phyloP scores from a whole-genome alignment of 129 eudicot genomes.

The Saposhnikovia divaricata region DNA sequence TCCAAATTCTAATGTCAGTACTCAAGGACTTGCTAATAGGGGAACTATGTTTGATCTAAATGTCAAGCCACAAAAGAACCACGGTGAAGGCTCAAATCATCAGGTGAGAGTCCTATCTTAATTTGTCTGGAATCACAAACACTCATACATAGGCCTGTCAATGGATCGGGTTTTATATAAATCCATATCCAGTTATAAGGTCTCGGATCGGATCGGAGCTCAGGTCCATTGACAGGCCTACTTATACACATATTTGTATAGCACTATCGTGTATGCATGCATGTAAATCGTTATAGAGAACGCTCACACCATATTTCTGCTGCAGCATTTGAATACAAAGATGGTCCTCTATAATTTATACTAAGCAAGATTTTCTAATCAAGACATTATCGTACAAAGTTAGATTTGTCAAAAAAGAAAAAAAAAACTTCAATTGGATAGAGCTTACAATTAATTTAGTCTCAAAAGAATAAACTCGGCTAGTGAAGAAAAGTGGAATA shows the following conservation, averaged over 20 bases:
- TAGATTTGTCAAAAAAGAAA: too few relatives aligned
- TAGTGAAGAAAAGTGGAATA: too few relatives aligned
- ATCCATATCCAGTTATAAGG: too few relatives aligned
- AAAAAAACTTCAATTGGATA: too few relatives aligned
- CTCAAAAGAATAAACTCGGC: too few relatives aligned
- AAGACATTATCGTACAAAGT: background rate
- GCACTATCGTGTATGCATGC: background rate
- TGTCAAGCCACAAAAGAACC: slow-evolving; percentile 22
- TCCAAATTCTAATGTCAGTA: slow-evolving; percentile 11
- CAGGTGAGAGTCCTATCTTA: slow-evolving; percentile 19
- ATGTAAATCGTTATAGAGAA: background rate
- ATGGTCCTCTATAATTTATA: background rate
- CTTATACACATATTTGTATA: background rate
- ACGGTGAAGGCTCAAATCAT: slow-evolving; percentile 23
- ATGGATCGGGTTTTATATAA: too few relatives aligned
- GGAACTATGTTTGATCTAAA: slow-evolving; percentile 30
- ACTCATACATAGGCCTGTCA: too few relatives aligned
- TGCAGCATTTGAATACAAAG: too few relatives aligned
- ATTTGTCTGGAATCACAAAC: background rate
- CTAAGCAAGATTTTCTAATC: background rate
- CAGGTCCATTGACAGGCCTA: too few relatives aligned
- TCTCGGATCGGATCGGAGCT: too few relatives aligned
- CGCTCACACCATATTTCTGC: too few relatives aligned
- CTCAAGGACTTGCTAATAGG: slow-evolving; percentile 11
- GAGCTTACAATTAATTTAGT: too few relatives aligned